A percentile compares a stretch with the other conserved stretches of the same genome.
Conservation (phyloP, 164 flowering plant genomes). For the Chimonanthus salicifolius region DNA sequence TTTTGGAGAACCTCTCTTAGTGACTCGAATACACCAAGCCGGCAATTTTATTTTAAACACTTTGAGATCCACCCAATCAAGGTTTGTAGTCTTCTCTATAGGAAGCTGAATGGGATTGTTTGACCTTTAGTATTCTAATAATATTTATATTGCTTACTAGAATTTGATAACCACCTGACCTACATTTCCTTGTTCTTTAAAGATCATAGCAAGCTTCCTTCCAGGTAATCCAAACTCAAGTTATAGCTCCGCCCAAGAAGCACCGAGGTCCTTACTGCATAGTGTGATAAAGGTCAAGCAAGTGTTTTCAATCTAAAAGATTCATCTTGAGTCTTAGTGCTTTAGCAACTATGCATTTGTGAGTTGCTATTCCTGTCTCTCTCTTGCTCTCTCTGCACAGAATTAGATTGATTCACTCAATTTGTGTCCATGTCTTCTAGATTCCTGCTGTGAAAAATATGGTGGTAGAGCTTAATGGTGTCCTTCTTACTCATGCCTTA, state of each 20-base stretch:
- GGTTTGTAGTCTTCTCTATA: conserved; percentile 34
- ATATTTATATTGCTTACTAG: background rate
- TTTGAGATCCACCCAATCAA: conserved; percentile 96
- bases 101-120: background rate
- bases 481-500: conserved; percentile 86
- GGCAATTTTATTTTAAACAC: conserved; percentile 77
- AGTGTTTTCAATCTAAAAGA: background rate
- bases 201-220: conserved; percentile 85
- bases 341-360: conserved; percentile 4
- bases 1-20: conserved; percentile 90
- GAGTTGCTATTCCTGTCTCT: background rate
- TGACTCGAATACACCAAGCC: conserved; percentile 50
- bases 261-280: conserved; percentile 78
- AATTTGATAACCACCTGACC: conserved; percentile 10
- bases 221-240: conserved; percentile 72
- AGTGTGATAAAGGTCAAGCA: conserved; percentile 79
- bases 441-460: conserved; percentile 66
- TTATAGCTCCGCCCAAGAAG: conserved; percentile 81
- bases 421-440: conserved; percentile 26
- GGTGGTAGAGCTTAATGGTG: conserved; percentile 89
- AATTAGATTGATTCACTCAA: background rate
- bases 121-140: background rate
- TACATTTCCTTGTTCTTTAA: conserved; percentile 10
- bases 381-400: background rate
- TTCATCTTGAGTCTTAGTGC: background rate